A percentile compares a stretch with the other conserved stretches of the same genome.
Conservation (phyloP, 768 basidiomycete species). For the Pisolithus orientalis region DNA sequence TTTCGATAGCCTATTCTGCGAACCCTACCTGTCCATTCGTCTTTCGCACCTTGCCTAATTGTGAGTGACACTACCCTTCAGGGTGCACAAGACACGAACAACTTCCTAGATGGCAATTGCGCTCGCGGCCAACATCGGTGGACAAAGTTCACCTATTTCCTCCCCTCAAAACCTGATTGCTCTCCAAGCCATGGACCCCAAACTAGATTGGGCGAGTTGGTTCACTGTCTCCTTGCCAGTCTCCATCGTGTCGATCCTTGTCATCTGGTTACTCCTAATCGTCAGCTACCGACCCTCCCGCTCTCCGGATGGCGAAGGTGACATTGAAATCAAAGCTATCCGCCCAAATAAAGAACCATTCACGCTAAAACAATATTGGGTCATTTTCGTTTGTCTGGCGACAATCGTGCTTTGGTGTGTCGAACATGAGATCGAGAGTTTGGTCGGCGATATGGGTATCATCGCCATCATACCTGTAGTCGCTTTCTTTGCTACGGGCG, state of each 20-base stretch:
- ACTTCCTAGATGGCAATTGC: slow-evolving; percentile 80
- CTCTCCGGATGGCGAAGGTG: slow-evolving; percentile 66
- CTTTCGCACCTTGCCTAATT: slow-evolving; percentile 88
- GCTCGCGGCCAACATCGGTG: slow-evolving; percentile 96
- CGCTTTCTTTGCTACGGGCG: slow-evolving; percentile 89
- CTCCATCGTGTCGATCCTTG: slow-evolving; percentile 73
- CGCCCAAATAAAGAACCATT: slow-evolving; percentile 79
- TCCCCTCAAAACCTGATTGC: slow-evolving; percentile 98
- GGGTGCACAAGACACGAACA: slow-evolving; percentile 1
- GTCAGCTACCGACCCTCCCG: slow-evolving; percentile 72
- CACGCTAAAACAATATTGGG: slow-evolving; percentile 84
- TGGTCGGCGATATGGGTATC: slow-evolving; percentile 94
- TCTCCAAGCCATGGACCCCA: slow-evolving; percentile 76
- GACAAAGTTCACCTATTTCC: slow-evolving; percentile 95
- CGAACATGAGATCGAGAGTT: slow-evolving; percentile 67
- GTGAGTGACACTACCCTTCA: slow-evolving; percentile 40
- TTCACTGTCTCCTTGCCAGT: slow-evolving; percentile 93
- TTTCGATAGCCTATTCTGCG: slow-evolving; percentile 78
- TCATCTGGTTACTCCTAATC: slow-evolving; percentile 90
- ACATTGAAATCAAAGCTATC: slow-evolving; percentile 80
- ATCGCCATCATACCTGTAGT: slow-evolving; percentile 92
- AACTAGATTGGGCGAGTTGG: slow-evolving; percentile 87
- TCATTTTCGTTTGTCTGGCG: slow-evolving; percentile 69
- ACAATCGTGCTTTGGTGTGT: slow-evolving; percentile 92
- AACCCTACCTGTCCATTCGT: slow-evolving; percentile 78